Base-by-base conservation (phyloP, 192 early-diverging fungal genomes). In the Coemansia sp. region DNA sequence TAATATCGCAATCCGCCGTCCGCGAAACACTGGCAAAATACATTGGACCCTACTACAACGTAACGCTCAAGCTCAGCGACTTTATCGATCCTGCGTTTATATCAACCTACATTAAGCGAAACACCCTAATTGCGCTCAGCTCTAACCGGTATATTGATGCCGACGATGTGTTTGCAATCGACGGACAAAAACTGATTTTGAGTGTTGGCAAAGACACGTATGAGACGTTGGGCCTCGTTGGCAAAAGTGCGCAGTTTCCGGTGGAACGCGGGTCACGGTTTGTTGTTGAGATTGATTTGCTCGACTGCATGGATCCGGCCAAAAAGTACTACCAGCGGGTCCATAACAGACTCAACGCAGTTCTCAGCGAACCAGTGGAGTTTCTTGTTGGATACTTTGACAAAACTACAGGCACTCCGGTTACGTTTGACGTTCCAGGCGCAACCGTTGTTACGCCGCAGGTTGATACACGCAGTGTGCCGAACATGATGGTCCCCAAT, bases 171-270 rank as follows among this genome's bases (percentile, higher is more conserved):
- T 65, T 74, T 74, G 77, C 77, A 5, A 71, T 80, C 10, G 77
- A 80, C 37, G 77, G 77, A 1, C 34, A 63, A 2, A 63, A 12
- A 4, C 62, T 80, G 28, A 54, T 74, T 4, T 40, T 80, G 38
- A 80, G 68, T 47, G 52, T 80, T 10, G 63, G 68, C 61, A 80
- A 80, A 46, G 77, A 80, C 38, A 71, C 77, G 3, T 80, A 80
- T 25, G 71, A 80, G 44, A 46, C 47, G 4, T 26, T 69, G 5
- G 77, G 77, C 0, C 23, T 80, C 40, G 58, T 56, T 2, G 77
- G 77, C 0, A 28, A 37, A 1, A 60, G 53, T 40, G 60, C 71
- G 25, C 37, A 65, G 58, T 70, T 80, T n/a, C 71, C 77, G 26
- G 50, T 79, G 6, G 59, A 70, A 31, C 71, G 71, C 24, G 71